Evolutionary conservation across 2,329 filamentous ascomycete genomes (phyloP), one percentile per base, ranked within the genome.

Genomic region (Microcera coccophila): DNA sequence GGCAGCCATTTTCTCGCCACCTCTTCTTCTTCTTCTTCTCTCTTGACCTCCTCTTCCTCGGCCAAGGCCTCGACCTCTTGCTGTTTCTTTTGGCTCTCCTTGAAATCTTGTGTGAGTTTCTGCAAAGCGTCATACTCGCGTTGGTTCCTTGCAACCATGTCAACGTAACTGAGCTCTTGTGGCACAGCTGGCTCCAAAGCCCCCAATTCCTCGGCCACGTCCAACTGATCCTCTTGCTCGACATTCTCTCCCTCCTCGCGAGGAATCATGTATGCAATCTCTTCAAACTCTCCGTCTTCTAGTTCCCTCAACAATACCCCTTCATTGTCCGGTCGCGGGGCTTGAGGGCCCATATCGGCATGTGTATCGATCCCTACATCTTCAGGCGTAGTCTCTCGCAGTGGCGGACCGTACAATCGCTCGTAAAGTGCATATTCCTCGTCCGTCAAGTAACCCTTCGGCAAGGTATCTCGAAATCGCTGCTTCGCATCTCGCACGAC

Each of bases 371-470:
- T 75, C 19, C 67, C 80, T 4, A 81, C 72, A 62, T 85, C 79
- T 44, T 83, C 81, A 2, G 77, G 73, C 7, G 59, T 64, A 2
- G 79, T 84, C 39, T 78, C 74, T 32, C 82, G 74, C 48, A 87
- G 62, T 2, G 90, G 88, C 24, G 82, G 73, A 2, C 90, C 91
- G 62, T 93, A 96, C 14, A 95, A 68, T 50, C 89, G 76, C 59
- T 85, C 81, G 64, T 95, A 95, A 1, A 95, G 69, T 36, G 69
- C 71, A 57, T 85, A 82, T 62, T 95, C 90, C 40, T 85, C 78
- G 1, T 75, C 72, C 24, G 73, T 81, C 39, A 96, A 65, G 54
- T 87, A 80, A 24, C 76, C 82, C 22, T 81, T 78, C 0, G 90
- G 90, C 18, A 96, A 66, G 0, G 76, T 82, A 57, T 93, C 83